Base-by-base conservation (phyloP, 78 protist species). In the Monosiga brevicollis region DNA sequence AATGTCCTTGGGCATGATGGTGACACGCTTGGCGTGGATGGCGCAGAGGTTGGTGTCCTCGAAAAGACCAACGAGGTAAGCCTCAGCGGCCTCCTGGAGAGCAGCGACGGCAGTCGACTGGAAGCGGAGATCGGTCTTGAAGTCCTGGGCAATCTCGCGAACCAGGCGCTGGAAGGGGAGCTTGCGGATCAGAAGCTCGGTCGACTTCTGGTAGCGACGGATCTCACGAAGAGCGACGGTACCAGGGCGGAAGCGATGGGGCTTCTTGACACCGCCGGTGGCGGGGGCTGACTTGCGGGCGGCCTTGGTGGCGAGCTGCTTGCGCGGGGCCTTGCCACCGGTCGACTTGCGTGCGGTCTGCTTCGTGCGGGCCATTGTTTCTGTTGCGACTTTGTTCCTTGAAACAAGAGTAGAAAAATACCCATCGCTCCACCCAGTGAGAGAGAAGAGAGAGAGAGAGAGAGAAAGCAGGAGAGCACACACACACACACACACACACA, bases 271-370 rank as follows among this genome's bases (percentile, higher is more conserved):
- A 2, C 95, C 95, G 22, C 92, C 92, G 25, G 92, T 83, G 40
- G 92, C 85, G 71, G 95, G 92, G 32, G 92, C 95, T 22, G 92
- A 83, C 94, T 92, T 91, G 84, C 95, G 89, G 72, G 95, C 91
- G 1, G 95, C 92, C 87, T 90, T 93, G 87, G 87, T 85, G 79
- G 86, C 90, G 77, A 89, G 81, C 70, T 81, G 88, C 94, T 91
- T 91, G 40, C 91, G 94, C 75, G 95, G 95, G 34, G 94, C 97
- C 91, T 95, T 95, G 78, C 95, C 97, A 72, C 97, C 97, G 73
- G 97, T 95, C 55, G 94, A 89, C 89, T 95, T 95, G 80, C 97
- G 94, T 0, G 97, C 97, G 38, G 97, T 95, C 86, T 95, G 95
- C 91, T 94, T 94, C 23, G 80, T 76, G 24, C 80, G 80, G 55